A percentile compares a stretch with the other conserved stretches of the same genome.
phyloP scores from a whole-genome alignment of 2,329 filamentous ascomycete genomes.

The Cordyceps farinosa region DNA sequence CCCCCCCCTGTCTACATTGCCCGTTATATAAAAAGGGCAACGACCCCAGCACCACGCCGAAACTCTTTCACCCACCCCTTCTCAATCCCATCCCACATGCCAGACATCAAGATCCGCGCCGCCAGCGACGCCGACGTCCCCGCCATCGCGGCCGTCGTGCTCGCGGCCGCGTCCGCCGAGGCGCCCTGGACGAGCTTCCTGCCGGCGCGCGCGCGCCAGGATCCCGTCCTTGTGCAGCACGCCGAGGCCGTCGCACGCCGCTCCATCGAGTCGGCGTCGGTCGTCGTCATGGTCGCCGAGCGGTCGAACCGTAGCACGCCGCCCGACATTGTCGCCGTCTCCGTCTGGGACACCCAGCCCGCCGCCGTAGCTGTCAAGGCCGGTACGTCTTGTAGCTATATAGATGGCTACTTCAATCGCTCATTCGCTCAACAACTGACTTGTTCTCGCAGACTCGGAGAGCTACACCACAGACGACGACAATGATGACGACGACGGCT shows the following conservation, averaged over 20 bases:
- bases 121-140: conserved; percentile 21
- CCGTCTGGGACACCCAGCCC: conserved; percentile 20
- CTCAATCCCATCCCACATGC: not conserved
- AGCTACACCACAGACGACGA: not conserved
- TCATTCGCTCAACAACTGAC: no score
- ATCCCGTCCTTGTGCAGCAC: conserved; percentile 1
- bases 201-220: conserved; percentile 7
- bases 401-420: no score
- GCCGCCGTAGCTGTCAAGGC: not conserved
- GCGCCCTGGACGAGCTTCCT: conserved; percentile 20
- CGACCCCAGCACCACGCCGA: no score
- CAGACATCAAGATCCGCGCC: conserved; percentile 19
- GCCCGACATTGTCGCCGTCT: conserved; percentile 17
- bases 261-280: conserved; percentile 12
- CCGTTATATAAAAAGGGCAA: no score
- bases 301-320: not conserved
- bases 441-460: not conserved
- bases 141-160: conserved; percentile 20
- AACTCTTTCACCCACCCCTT: not conserved
- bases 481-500: not conserved
- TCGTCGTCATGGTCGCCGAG: conserved; percentile 20
- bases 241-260: conserved; percentile 11
- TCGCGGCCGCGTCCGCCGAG: conserved; percentile 20
- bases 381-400: no score
- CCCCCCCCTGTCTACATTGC: no score